Conservation (phyloP, 2,329 filamentous ascomycete genomes). For the Arachnomyces sp. region DNA sequence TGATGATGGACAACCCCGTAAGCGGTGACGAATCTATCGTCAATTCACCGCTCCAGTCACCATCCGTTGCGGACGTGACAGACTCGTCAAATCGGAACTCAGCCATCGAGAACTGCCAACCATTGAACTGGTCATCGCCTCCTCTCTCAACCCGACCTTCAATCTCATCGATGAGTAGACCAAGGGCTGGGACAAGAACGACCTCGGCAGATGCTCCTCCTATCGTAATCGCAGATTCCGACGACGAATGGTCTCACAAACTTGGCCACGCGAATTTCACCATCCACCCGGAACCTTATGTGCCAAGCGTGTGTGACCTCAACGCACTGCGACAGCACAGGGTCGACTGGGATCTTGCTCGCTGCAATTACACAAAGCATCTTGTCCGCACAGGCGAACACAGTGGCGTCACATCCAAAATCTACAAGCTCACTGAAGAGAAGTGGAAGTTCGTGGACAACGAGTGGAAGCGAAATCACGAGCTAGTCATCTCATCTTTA, state of each 20-base stretch:
- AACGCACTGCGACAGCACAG: slow-evolving; percentile 59
- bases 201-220: slow-evolving; percentile 45
- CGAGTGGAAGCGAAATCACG: slow-evolving; percentile 64
- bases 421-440: slow-evolving; percentile 73
- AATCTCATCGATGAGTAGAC: slow-evolving; percentile 61
- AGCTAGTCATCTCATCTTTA: slow-evolving; percentile 52
- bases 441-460: slow-evolving; percentile 81
- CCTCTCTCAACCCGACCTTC: slow-evolving; percentile 72
- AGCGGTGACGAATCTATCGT: slow-evolving; percentile 48
- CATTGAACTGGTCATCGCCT: slow-evolving; percentile 53
- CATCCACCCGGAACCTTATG: slow-evolving; percentile 74
- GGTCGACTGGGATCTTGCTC: slow-evolving; percentile 73
- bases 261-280: slow-evolving; percentile 92
- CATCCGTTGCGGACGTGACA: slow-evolving; percentile 60
- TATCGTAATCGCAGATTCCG: slow-evolving; percentile 56
- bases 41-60: slow-evolving; percentile 79
- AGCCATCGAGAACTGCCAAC: slow-evolving; percentile 43
- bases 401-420: slow-evolving; percentile 83
- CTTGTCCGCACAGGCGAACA: slow-evolving; percentile 82
- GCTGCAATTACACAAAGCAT: slow-evolving; percentile 82
- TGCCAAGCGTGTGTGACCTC: slow-evolving; percentile 55
- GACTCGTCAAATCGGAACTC: slow-evolving; percentile 35
- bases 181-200: slow-evolving; percentile 36
- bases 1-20: slow-evolving; percentile 56
- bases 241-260: slow-evolving; percentile 75